Evolutionary conservation across 768 basidiomycete genomes (phyloP), one percentile per base, ranked within the genome.

Genomic region (Coprinopsis sp.): DNA sequence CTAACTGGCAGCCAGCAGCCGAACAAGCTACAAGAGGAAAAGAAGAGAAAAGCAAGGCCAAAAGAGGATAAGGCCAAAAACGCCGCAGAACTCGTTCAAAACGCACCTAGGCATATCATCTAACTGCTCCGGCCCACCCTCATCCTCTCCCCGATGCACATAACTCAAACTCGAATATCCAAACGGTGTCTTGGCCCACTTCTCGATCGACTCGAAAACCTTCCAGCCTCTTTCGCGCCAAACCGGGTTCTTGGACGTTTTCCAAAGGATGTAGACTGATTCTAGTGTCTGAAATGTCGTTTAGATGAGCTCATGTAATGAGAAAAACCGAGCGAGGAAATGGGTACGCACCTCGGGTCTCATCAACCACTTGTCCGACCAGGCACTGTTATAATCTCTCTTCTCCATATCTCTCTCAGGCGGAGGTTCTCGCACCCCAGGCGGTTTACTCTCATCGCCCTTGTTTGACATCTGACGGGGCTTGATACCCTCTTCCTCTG

Each of bases 161-260:
- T 61, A 51, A 14, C 38, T 25, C 11, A 79, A 52, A 40, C 67
- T 73, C 1, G 75, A 69, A 57, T 76, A 81, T 1, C 77, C 78
- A 49, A 64, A 62, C 21, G 63, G 56, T 3, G 72, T 71, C 39
- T 69, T 68, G 23, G 72, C 61, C 42, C 76, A 64, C 46, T 65
- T 67, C 55, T 79, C 69, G 40, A 81, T 75, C 1, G 78, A 62
- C 46, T 76, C 60, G 46, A 69, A 76, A 2, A 76, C 62, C 19
- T 58, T 53, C 71, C 74, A 80, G 39, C 72, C 77, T 14, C 76
- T 66, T 37, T 79, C 75, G 37, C 78, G 64, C 78, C 79, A 81
- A 11, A 62, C 56, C 24, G 59, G 61, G 45, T 76, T 66, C 5
- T 74, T 73, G 1, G 79, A 80, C 4, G 72, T 72, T 44, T 67